phyloP scores from a whole-genome alignment of 306 rosid species.

The Pterocarpus macrocarpus region DNA sequence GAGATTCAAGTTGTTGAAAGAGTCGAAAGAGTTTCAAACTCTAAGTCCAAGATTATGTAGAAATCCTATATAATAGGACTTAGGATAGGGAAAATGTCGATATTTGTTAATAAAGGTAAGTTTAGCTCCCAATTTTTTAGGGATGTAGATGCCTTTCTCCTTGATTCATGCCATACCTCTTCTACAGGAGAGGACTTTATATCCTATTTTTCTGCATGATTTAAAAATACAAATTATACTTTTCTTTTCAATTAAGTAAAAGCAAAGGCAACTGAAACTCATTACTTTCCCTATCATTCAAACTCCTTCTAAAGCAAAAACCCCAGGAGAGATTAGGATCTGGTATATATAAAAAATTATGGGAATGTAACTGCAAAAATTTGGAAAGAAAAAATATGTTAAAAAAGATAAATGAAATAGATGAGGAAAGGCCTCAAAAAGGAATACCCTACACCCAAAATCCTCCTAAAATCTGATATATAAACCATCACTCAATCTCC shows the following conservation, averaged over 20 bases:
- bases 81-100: neutral
- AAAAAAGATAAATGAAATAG: no score
- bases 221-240: neutral
- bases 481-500: no score
- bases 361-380: no score
- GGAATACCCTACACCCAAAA: no score
- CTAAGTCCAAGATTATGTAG: neutral
- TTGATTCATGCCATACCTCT: constrained; percentile 1
- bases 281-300: no score
- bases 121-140: neutral
- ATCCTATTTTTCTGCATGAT: neutral
- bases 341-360: no score
- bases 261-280: neutral
- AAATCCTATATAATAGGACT: neutral
- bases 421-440: no score
- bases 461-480: no score
- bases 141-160: neutral
- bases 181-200: neutral
- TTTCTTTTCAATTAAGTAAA: neutral
- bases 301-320: no score
- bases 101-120: neutral
- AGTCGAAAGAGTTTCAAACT: neutral
- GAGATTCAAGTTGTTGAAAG: neutral
- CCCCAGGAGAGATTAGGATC: no score
- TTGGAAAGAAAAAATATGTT: no score